Evolutionary conservation across 1,284 basidiomycete species (phyloP).

Genomic region (Ceratobasidium sp.): DNA sequence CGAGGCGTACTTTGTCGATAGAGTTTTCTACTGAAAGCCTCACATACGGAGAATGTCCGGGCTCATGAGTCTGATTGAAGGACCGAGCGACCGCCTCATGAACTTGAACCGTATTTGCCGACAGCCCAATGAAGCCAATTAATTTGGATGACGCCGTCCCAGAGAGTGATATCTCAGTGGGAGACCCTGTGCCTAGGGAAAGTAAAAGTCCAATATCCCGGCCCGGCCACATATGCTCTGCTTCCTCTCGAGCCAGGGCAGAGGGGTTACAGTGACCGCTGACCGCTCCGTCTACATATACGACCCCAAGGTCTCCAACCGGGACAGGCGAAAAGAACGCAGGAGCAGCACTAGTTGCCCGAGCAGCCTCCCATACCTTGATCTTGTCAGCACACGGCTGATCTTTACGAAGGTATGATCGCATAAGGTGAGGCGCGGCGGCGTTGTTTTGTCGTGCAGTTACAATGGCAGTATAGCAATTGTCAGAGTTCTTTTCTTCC

Average conservation of each 20-base stretch:
- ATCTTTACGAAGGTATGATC: constrained; percentile 18
- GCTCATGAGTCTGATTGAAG: not conserved
- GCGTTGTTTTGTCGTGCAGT: constrained; percentile 14
- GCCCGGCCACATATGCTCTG: constrained; percentile 8
- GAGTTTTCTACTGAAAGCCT: constrained; percentile 12
- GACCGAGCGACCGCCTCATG: constrained; percentile 6
- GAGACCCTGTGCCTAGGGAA: constrained; percentile 22
- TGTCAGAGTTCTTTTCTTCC: not conserved
- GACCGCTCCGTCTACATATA: constrained; percentile 16
- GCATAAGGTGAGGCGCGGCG: constrained; percentile 8
- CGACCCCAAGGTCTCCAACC: not conserved
- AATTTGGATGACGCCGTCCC: constrained; percentile 3
- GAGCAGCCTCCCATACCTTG: constrained; percentile 34
- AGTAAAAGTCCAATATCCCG: constrained; percentile 17
- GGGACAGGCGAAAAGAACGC: constrained; percentile 9
- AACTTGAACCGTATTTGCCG: constrained; percentile 16
- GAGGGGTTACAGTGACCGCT: constrained; percentile 23
- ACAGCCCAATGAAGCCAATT: constrained; percentile 7
- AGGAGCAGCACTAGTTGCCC: constrained; percentile 23
- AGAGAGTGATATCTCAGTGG: not conserved
- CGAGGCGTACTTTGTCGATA: constrained; percentile 17
- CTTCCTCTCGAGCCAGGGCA: constrained; percentile 14
- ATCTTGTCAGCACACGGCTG: not conserved
- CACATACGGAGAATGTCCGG: constrained; percentile 3
- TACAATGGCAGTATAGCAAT: constrained; percentile 17